These are phyloP conservation scores for Tolypocladium ophioglossoides DNA, from an alignment of 2,329 filamentous ascomycete genomes.

Conservation along the genomic window DNA sequence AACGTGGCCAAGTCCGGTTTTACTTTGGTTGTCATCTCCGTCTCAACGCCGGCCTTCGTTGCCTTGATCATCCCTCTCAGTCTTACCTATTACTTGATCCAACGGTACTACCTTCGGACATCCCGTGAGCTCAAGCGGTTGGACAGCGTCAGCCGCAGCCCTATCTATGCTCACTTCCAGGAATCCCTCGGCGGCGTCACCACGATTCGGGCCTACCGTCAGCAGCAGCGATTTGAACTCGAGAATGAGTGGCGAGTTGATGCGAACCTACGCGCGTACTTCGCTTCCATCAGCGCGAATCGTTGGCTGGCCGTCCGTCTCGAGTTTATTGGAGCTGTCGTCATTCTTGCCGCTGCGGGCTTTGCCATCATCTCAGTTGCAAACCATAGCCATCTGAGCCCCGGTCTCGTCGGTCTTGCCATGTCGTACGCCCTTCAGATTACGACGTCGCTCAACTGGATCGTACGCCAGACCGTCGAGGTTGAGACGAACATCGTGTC, in stretches of 20 bases:
- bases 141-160: slow-evolving; percentile 89
- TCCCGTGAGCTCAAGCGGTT: slow-evolving; percentile 93
- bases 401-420: slow-evolving; percentile 77
- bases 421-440: slow-evolving; percentile 98
- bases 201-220: slow-evolving; percentile 89
- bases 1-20: slow-evolving; percentile 68
- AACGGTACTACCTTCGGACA: slow-evolving; percentile 92
- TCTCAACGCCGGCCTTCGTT: slow-evolving; percentile 70
- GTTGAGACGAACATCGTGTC: slow-evolving; percentile 99
- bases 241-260: slow-evolving; percentile 99
- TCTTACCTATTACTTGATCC: slow-evolving; percentile 80
- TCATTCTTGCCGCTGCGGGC: slow-evolving; percentile 79
- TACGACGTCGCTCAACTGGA: slow-evolving; percentile 96
- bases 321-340: slow-evolving; percentile 89
- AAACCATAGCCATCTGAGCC: slow-evolving; percentile 49
- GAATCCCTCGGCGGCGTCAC: slow-evolving; percentile 90
- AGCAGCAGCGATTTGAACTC: slow-evolving; percentile 74
- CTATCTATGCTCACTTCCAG: slow-evolving; percentile 97
- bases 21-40: slow-evolving; percentile 77
- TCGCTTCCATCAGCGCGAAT: slow-evolving; percentile 88
- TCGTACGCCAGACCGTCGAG: slow-evolving; percentile 94
- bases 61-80: slow-evolving; percentile 71
- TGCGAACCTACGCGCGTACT: slow-evolving; percentile 87
- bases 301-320: slow-evolving; percentile 91
- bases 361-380: slow-evolving; percentile 75